phyloP scores from a whole-genome alignment of 192 early-diverging fungal species.

The Haplosporangium gracile region DNA sequence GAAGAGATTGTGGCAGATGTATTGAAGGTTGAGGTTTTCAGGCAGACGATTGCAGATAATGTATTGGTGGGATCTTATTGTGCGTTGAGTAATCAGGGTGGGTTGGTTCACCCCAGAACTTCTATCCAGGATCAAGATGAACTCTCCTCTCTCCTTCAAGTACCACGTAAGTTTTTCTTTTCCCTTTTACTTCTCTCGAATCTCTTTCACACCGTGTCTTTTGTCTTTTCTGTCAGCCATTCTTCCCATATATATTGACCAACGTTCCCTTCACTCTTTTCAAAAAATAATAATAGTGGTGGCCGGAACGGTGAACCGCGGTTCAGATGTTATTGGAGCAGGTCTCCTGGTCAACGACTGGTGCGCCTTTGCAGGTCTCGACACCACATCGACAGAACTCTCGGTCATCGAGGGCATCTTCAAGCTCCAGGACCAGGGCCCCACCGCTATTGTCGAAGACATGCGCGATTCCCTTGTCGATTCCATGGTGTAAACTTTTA shows the following conservation, averaged over 20 bases:
- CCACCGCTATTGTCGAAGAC: slow-evolving; percentile 89
- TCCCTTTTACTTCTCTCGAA: not conserved
- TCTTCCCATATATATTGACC: not conserved
- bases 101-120: slow-evolving; percentile 91
- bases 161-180: slow-evolving; percentile 74
- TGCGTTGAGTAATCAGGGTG: slow-evolving; percentile 97
- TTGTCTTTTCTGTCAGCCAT: not conserved
- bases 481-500: slow-evolving; percentile 66
- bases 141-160: slow-evolving; percentile 93
- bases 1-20: slow-evolving; percentile 98
- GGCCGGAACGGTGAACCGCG: slow-evolving; percentile 97
- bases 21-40: slow-evolving; percentile 95
- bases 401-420: slow-evolving; percentile 97
- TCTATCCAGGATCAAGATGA: slow-evolving; percentile 97
- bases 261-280: not conserved
- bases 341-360: slow-evolving; percentile 98
- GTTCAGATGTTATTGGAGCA: slow-evolving; percentile 95
- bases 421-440: slow-evolving; percentile 92
- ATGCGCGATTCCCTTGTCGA: slow-evolving; percentile 94
- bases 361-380: slow-evolving; percentile 96
- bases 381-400: slow-evolving; percentile 96
- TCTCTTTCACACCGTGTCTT: not conserved
- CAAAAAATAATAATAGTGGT: slow-evolving; percentile 30
- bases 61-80: slow-evolving; percentile 97
- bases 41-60: slow-evolving; percentile 97